Evolutionary conservation across 2,329 filamentous ascomycete genomes (phyloP), one percentile per base, ranked within the genome.

Genomic region (Talaromyces sp.): DNA sequence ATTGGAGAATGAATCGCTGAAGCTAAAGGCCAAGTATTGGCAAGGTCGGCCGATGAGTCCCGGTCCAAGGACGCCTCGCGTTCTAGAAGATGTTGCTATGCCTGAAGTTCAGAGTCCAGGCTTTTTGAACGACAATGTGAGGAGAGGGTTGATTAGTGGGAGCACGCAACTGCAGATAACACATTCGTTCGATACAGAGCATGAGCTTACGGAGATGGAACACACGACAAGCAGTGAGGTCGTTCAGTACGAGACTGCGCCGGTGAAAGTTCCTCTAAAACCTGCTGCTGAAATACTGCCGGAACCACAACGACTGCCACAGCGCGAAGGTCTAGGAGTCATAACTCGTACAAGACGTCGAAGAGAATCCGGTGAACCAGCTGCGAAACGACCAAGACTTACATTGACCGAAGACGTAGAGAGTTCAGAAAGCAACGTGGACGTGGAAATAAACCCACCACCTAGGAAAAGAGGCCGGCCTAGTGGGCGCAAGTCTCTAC

Each of bases 1-100:
- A 61, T 58, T 76, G 61, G 73, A 77, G 66, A 76, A 73, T 18
- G 74, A 77, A 62, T 71, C 74, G 0, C 58, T 77, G 62, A 76
- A 76, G 42, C 37, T 75, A 42, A 75, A 71, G 63, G 75, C 72
- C 33, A 71, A 71, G 16, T 72, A 70, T 57, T 66, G 72, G 66
- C 74, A 76, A 42, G 73, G 72, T 54, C 70, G 69, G 39, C 65
- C 65, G 7, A 37, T 66, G 28, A 67, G 39, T 33, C 60, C 59
- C 3, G 64, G 54, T 14, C 44, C 64, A n/a, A 57, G 58, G 2
- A 61, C 62, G 62, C 23, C 62, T 7, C 40, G 18, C 16, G 23
- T 57, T 23, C 57, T 60, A 11, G 58, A 61, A 28, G 63, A 65
- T n/a, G 60, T 57, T 16, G 37, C 64, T 1, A 62, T 75, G 1